These are phyloP conservation scores for Roridomyces roridus DNA, from an alignment of 768 basidiomycete species.

Conservation along the genomic window DNA sequence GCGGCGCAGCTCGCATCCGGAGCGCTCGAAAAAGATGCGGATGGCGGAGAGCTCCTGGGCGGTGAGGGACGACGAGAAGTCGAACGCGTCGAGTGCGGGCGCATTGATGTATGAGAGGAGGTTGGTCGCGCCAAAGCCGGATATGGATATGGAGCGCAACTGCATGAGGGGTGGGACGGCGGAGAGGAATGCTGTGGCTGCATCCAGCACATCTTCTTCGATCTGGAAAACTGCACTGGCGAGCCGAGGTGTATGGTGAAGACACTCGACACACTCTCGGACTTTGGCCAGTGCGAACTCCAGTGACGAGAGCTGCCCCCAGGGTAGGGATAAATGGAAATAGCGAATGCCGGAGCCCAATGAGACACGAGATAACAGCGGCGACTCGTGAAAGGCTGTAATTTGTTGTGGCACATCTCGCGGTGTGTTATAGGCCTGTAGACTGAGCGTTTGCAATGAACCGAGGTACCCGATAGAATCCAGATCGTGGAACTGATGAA, in stretches of 20 bases:
- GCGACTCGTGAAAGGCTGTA: no score
- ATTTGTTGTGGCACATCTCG: background rate
- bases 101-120: background rate
- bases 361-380: background rate
- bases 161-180: background rate
- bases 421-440: background rate
- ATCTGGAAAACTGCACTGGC: background rate
- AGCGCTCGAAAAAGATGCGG: background rate
- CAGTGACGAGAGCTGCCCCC: background rate
- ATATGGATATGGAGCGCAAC: background rate
- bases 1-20: constrained; percentile 3
- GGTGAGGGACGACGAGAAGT: background rate
- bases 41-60: background rate
- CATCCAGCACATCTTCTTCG: background rate
- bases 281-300: background rate
- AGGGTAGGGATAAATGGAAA: background rate
- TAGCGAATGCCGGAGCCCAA: background rate
- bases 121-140: background rate
- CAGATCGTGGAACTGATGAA: no score
- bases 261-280: background rate
- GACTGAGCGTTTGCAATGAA: no score
- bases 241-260: background rate
- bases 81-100: constrained; percentile 1
- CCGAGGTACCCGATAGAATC: no score
- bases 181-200: background rate